Evolutionary conservation across 257 asterid genomes (phyloP).

Genomic region (Fraxinus excelsior): DNA sequence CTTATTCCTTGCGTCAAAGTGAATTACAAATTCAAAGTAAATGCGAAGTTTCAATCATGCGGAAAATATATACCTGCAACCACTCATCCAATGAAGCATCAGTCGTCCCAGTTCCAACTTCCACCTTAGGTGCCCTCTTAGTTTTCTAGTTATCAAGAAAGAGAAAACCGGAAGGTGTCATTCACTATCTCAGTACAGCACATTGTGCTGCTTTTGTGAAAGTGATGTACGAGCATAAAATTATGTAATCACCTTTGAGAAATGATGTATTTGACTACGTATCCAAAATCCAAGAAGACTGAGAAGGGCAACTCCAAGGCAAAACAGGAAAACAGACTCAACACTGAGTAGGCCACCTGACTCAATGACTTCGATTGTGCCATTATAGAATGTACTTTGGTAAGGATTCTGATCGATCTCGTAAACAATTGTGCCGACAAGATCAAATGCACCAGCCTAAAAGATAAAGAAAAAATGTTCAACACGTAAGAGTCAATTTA

Average conservation of each 20-base stretch:
- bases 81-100: slow-evolving; percentile 92
- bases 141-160: slow-evolving; percentile 55
- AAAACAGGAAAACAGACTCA: slow-evolving; percentile 90
- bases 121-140: slow-evolving; percentile 91
- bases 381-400: slow-evolving; percentile 86
- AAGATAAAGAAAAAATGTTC: slow-evolving; percentile 11
- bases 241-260: slow-evolving; percentile 66
- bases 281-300: slow-evolving; percentile 69
- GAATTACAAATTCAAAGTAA: slow-evolving; percentile 6
- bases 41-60: background rate
- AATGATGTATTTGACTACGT: slow-evolving; percentile 59
- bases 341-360: slow-evolving; percentile 80
- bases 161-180: slow-evolving; percentile 14
- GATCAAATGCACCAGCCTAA: slow-evolving; percentile 94
- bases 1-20: background rate
- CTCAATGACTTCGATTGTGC: slow-evolving; percentile 91
- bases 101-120: slow-evolving; percentile 92
- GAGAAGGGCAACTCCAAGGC: slow-evolving; percentile 72
- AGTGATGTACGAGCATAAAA: background rate
- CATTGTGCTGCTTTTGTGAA: background rate
- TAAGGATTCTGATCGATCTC: slow-evolving; percentile 83
- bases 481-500: slow-evolving; percentile 4
- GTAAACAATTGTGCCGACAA: slow-evolving; percentile 80
- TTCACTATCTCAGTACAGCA: background rate
- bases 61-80: slow-evolving; percentile 74